phyloP scores from a whole-genome alignment of 495 filamentous ascomycete species.

The Penicillium fimorum region DNA sequence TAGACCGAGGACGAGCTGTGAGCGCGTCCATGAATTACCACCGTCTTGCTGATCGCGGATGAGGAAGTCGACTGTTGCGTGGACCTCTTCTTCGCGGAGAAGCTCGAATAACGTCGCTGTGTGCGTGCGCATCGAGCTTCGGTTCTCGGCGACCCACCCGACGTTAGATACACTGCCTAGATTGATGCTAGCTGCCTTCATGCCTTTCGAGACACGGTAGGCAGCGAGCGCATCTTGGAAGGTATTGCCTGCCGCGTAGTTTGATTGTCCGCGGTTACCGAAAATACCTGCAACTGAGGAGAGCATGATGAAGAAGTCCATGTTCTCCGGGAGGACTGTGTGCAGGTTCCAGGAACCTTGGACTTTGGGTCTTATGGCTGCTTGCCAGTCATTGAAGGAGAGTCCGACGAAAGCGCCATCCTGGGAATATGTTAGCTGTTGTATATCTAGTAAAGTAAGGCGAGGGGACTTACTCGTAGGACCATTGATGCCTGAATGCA shows the following conservation, averaged over 20 bases:
- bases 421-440: slow-evolving; percentile 15
- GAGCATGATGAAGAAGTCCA: slow-evolving; percentile 40
- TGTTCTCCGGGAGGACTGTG: slow-evolving; percentile 14
- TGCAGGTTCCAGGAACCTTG: slow-evolving; percentile 34
- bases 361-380: slow-evolving; percentile 24
- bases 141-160: slow-evolving; percentile 50
- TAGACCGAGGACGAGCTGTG: slow-evolving; percentile 29
- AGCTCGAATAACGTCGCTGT: slow-evolving; percentile 23
- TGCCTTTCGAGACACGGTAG: slow-evolving; percentile 26
- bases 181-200: slow-evolving; percentile 46
- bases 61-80: slow-evolving; percentile 31
- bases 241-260: slow-evolving; percentile 55
- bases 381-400: slow-evolving; percentile 30
- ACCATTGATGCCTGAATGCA: slow-evolving; percentile 45
- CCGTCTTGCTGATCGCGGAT: slow-evolving; percentile 22
- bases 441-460: not conserved
- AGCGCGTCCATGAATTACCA: not conserved
- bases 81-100: slow-evolving; percentile 30
- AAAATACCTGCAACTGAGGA: slow-evolving; percentile 39
- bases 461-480: slow-evolving; percentile 22
- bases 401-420: slow-evolving; percentile 43
- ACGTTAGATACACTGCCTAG: slow-evolving; percentile 55
- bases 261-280: slow-evolving; percentile 48
- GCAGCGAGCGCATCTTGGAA: slow-evolving; percentile 43
- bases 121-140: slow-evolving; percentile 15